phyloP scores from a whole-genome alignment of 2,329 filamentous ascomycete genomes.

The Byssothecium circinans region DNA sequence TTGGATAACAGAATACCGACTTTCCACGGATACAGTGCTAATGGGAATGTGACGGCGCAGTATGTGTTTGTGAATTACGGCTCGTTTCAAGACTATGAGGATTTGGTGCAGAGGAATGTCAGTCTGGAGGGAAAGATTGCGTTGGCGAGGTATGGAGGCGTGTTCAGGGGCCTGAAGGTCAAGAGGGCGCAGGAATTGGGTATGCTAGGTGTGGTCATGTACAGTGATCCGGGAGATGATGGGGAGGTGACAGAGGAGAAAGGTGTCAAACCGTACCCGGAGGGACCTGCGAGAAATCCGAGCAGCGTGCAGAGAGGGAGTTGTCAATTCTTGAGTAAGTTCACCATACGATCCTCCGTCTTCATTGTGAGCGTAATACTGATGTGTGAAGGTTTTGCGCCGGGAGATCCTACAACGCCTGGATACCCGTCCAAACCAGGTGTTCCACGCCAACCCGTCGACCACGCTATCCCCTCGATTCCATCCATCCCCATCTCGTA shows the following conservation, averaged over 20 bases:
- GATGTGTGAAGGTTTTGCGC: slow-evolving; percentile 54
- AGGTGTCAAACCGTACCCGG: slow-evolving; percentile 76
- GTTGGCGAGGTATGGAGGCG: slow-evolving; percentile 78
- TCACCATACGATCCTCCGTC: neutral
- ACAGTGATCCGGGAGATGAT: slow-evolving; percentile 88
- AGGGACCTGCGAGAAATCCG: slow-evolving; percentile 83
- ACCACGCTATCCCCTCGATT: slow-evolving; percentile 75
- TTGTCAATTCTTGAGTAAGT: slow-evolving; percentile 60
- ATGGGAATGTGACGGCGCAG: slow-evolving; percentile 83
- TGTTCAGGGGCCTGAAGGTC: slow-evolving; percentile 89
- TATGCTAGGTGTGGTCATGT: slow-evolving; percentile 83
- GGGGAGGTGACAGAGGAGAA: slow-evolving; percentile 78
- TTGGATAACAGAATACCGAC: slow-evolving; percentile 75
- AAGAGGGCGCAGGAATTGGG: slow-evolving; percentile 90
- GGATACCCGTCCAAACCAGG: slow-evolving; percentile 92
- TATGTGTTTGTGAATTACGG: slow-evolving; percentile 93
- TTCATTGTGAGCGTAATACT: no score
- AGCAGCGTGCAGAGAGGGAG: slow-evolving; percentile 90
- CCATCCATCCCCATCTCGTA: slow-evolving; percentile 93
- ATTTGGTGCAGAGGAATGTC: slow-evolving; percentile 73
- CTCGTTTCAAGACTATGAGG: slow-evolving; percentile 81
- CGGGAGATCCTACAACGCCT: slow-evolving; percentile 83
- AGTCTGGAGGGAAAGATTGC: slow-evolving; percentile 83
- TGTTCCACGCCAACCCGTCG: slow-evolving; percentile 71
- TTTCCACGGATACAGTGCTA: slow-evolving; percentile 94